A percentile compares a stretch with the other conserved stretches of the same genome.
Evolutionary conservation across 176 grass and related monocot genomes (phyloP).

Genomic region (Cenchrus fungigraminus): DNA sequence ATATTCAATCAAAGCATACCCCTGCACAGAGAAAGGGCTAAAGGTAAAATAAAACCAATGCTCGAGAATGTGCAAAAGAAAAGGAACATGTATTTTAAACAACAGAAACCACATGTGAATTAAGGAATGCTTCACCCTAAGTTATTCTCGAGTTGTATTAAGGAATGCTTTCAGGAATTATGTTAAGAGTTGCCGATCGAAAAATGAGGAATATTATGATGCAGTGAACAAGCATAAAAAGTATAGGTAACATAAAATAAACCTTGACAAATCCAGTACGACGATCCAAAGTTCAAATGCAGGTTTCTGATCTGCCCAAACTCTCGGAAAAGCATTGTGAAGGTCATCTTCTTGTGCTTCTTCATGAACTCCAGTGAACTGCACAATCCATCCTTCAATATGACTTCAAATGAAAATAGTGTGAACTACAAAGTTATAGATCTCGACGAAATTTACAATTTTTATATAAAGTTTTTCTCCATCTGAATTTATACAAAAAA

Average conservation of each 20-base stretch:
- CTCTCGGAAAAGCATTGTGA: conserved; percentile 68
- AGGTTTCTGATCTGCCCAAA: conserved; percentile 86
- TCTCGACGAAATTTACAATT: too few relatives aligned
- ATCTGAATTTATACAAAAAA: too few relatives aligned
- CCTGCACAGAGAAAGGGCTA: conserved; percentile 31
- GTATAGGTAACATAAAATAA: conserved; percentile 2
- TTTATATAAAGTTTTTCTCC: too few relatives aligned
- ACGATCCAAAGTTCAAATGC: conserved; percentile 86
- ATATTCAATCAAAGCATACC: conserved; percentile 75
- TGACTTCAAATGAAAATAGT: too few relatives aligned
- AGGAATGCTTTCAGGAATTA: conserved; percentile 1
- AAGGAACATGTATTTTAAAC: background rate
- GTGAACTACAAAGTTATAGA: too few relatives aligned
- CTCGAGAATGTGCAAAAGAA: background rate
- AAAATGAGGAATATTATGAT: background rate
- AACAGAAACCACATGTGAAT: background rate
- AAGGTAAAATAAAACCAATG: conserved; percentile 3
- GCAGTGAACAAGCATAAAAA: background rate
- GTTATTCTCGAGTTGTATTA: background rate
- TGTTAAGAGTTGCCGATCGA: background rate
- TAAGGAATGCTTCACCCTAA: background rate
- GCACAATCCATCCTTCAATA: conserved; percentile 89
- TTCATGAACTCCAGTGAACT: conserved; percentile 83
- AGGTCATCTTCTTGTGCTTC: conserved; percentile 89
- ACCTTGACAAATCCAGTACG: conserved; percentile 95